Conservation (phyloP, 2,329 filamentous ascomycete genomes). For the Pseudopithomyces maydicus region DNA sequence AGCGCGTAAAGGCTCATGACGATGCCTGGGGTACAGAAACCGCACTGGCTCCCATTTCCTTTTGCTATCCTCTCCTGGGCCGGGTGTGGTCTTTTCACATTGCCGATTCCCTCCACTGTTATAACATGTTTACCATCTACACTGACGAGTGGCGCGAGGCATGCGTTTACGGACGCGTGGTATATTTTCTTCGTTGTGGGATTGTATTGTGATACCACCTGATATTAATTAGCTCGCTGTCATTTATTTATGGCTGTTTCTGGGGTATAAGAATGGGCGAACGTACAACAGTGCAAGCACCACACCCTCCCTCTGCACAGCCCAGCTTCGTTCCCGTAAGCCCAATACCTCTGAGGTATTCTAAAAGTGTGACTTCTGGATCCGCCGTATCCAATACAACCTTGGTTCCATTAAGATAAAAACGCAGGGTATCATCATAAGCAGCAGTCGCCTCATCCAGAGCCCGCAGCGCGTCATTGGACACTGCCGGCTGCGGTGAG, state of each 20-base stretch:
- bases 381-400: slow-evolving; percentile 86
- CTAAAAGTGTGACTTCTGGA: slow-evolving; percentile 87
- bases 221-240: slow-evolving; percentile 15
- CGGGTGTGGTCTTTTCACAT: slow-evolving; percentile 83
- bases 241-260: neutral
- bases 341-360: slow-evolving; percentile 91
- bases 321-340: slow-evolving; percentile 95
- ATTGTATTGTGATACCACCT: slow-evolving; percentile 88
- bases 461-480: slow-evolving; percentile 50
- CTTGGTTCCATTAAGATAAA: slow-evolving; percentile 93
- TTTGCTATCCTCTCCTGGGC: slow-evolving; percentile 89
- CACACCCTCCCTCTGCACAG: slow-evolving; percentile 94
- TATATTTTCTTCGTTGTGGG: slow-evolving; percentile 92
- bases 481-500: slow-evolving; percentile 49
- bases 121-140: slow-evolving; percentile 98
- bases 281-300: slow-evolving; percentile 86
- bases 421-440: slow-evolving; percentile 86
- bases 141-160: slow-evolving; percentile 87
- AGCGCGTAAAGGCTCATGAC: slow-evolving; percentile 97
- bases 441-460: slow-evolving; percentile 70
- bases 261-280: slow-evolving; percentile 8
- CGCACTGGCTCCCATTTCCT: slow-evolving; percentile 89
- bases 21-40: slow-evolving; percentile 96
- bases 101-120: slow-evolving; percentile 94
- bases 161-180: slow-evolving; percentile 96